Percentiles rank a stretch among this genome's conserved stretches.
phyloP scores from a whole-genome alignment of 495 filamentous ascomycete species.

The Entonaema liquescens region DNA sequence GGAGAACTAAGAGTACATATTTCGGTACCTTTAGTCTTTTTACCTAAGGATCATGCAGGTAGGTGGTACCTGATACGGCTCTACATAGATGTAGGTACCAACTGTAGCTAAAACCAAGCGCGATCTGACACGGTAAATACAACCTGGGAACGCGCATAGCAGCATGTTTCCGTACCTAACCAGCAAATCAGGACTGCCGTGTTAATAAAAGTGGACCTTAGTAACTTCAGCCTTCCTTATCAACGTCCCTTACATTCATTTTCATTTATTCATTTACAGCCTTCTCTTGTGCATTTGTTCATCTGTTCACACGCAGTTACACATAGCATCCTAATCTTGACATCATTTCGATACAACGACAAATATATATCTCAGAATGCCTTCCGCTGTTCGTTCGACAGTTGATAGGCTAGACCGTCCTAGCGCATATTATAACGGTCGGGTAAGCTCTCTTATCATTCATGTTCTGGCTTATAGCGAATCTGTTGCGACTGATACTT shows the following conservation, averaged over 20 bases:
- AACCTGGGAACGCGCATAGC: slow-evolving; percentile 15
- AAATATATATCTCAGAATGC: slow-evolving; percentile 23
- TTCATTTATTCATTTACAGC: slow-evolving; percentile 8
- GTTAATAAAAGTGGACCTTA: slow-evolving; percentile 19
- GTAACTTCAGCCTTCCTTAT: slow-evolving; percentile 33
- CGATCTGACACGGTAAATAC: slow-evolving; percentile 24
- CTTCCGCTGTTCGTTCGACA: slow-evolving; percentile 59
- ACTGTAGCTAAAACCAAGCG: slow-evolving; percentile 9
- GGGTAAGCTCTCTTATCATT: slow-evolving; percentile 61
- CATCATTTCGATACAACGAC: neutral
- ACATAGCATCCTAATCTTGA: neutral
- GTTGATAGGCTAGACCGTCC: slow-evolving; percentile 89
- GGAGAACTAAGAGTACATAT: slow-evolving; percentile 6
- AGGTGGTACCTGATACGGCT: slow-evolving; percentile 4
- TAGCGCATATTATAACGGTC: slow-evolving; percentile 83
- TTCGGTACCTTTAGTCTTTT: neutral
- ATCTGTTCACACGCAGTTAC: neutral
- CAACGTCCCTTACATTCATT: neutral
- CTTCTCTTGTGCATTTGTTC: neutral
- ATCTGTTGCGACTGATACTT: slow-evolving; percentile 21
- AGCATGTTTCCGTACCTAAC: neutral
- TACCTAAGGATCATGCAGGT: too few relatives aligned
- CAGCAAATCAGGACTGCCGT: slow-evolving; percentile 9
- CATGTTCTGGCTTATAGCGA: neutral
- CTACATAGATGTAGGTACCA: neutral